phyloP scores from a whole-genome alignment of 768 basidiomycete genomes.

The Hypsizygus marmoreus region DNA sequence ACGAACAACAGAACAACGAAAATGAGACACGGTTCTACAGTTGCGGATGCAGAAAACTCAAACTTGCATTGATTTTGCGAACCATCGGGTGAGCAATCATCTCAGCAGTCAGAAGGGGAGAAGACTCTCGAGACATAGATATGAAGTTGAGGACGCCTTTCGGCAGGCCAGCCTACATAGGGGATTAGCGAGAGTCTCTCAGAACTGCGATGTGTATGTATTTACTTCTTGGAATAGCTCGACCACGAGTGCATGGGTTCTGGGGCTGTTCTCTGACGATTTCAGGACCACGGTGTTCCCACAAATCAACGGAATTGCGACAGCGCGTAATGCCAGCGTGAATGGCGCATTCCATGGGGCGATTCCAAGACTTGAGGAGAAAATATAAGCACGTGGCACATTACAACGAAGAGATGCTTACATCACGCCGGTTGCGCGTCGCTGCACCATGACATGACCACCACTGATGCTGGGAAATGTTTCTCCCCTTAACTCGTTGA shows the following conservation, averaged over 20 bases:
- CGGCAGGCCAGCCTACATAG: conserved; percentile 66
- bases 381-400: not conserved
- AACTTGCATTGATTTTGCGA: conserved; percentile 52
- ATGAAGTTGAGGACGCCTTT: conserved; percentile 60
- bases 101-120: conserved; percentile 46
- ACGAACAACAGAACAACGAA: not conserved
- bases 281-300: conserved; percentile 61
- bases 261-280: conserved; percentile 51
- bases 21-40: not conserved
- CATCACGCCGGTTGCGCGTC: conserved; percentile 55
- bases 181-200: too few relatives aligned
- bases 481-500: conserved; percentile 43
- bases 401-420: conserved; percentile 35
- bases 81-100: conserved; percentile 58
- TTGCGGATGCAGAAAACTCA: too few relatives aligned
- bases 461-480: conserved; percentile 44
- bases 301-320: conserved; percentile 49
- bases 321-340: conserved; percentile 43
- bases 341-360: conserved; percentile 61
- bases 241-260: conserved; percentile 44
- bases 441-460: conserved; percentile 44
- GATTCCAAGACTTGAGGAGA: conserved; percentile 25
- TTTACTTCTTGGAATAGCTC: conserved; percentile 54
- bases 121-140: conserved; percentile 43
- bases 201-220: too few relatives aligned